Evolutionary conservation across 768 basidiomycete species (phyloP).

Genomic region (Filobasidium floriforme): DNA sequence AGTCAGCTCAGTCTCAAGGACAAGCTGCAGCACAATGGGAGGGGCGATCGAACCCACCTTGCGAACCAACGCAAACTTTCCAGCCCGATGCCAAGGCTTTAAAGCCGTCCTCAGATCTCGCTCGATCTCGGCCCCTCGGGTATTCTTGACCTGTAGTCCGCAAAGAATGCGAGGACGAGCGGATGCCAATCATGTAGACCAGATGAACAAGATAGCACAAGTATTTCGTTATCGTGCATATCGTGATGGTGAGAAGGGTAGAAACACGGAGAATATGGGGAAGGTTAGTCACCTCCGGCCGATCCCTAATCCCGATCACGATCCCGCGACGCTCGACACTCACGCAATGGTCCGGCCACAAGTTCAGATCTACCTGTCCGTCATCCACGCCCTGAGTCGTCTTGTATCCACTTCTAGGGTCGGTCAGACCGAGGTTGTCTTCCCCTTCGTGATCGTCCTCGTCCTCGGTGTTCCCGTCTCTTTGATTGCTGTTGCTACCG

Average conservation of each 20-base stretch:
- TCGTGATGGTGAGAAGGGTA: too few relatives aligned
- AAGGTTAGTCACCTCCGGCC: too few relatives aligned
- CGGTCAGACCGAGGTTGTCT: constrained; percentile 27
- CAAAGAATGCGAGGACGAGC: too few relatives aligned
- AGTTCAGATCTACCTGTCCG: constrained; percentile 56
- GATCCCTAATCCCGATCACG: too few relatives aligned
- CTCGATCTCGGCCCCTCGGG: constrained; percentile 58
- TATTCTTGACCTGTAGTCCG: constrained; percentile 47
- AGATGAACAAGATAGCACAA: too few relatives aligned
- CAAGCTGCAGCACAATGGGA: neutral
- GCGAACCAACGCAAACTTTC: constrained; percentile 30
- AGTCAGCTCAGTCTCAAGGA: neutral
- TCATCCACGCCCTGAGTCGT: constrained; percentile 25
- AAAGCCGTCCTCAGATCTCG: constrained; percentile 52
- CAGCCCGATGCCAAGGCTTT: constrained; percentile 42
- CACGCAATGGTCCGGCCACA: constrained; percentile 77
- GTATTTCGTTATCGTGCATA: too few relatives aligned
- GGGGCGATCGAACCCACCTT: constrained; percentile 34
- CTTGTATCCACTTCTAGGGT: constrained; percentile 10
- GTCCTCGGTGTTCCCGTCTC: constrained; percentile 8
- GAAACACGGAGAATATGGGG: too few relatives aligned
- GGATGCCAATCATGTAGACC: too few relatives aligned
- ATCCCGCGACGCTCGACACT: constrained; percentile 5
- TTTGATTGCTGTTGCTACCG: constrained; percentile 7
- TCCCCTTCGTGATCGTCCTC: constrained; percentile 7